These are phyloP conservation scores for Yarrowia divulgata DNA, from an alignment of 805 yeast genomes.

Conservation along the genomic window DNA sequence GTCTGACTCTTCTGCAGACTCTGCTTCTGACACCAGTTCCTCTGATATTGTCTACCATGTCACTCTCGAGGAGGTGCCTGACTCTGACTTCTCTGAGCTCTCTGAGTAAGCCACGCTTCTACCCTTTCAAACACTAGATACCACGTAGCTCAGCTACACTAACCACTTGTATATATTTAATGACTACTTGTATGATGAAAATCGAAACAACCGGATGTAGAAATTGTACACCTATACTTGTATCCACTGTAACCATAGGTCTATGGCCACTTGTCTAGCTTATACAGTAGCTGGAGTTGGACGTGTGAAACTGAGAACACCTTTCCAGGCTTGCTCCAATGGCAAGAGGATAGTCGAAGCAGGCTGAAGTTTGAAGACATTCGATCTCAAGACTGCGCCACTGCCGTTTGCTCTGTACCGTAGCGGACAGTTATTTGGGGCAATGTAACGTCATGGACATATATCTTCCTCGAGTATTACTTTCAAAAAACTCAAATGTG, in stretches of 20 bases:
- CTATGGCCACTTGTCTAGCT: no score
- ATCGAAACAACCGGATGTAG: background rate
- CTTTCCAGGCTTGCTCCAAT: no score
- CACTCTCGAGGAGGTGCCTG: slow-evolving; percentile 37
- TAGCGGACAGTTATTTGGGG: background rate
- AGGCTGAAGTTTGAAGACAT: no score
- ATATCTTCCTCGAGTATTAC: background rate
- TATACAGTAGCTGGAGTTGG: no score
- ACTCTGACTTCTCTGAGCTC: slow-evolving; percentile 20
- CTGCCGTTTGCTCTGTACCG: background rate
- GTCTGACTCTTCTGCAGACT: slow-evolving; percentile 1
- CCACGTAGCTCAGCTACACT: slow-evolving; percentile 10
- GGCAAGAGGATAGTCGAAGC: no score
- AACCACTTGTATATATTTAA: slow-evolving; percentile 25
- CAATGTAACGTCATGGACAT: slow-evolving; percentile 1
- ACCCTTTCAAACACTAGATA: background rate
- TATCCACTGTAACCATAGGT: no score
- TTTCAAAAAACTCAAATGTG: background rate
- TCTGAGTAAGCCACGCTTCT: background rate
- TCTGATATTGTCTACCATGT: slow-evolving; percentile 38
- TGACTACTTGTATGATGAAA: slow-evolving; percentile 11
- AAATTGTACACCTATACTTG: no score
- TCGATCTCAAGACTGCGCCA: background rate
- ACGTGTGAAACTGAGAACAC: no score
- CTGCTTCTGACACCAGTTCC: slow-evolving; percentile 32